Evolutionary conservation across 345 rosid genomes (phyloP).

Genomic region (Melaleuca quinquenervia): DNA sequence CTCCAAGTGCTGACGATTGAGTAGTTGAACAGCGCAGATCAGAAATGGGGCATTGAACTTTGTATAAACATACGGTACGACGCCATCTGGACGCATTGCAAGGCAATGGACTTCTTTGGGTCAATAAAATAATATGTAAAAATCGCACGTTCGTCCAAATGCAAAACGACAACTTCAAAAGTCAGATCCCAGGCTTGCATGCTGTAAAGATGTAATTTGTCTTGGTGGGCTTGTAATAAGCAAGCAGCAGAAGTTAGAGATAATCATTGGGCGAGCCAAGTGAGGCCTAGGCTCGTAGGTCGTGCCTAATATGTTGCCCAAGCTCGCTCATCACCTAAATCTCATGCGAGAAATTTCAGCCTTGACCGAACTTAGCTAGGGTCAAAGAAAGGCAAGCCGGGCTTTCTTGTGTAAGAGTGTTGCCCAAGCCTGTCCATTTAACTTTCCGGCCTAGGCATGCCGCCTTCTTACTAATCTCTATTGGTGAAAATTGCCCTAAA

Average conservation of each 20-base stretch:
- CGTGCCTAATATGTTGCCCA: background rate
- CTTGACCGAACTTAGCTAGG: accelerated
- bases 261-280: background rate
- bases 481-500: background rate
- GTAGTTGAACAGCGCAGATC: background rate
- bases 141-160: background rate
- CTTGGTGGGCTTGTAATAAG: background rate
- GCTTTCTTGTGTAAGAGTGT: background rate
- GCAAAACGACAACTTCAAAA: background rate
- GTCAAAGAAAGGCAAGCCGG: background rate
- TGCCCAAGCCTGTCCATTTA: background rate
- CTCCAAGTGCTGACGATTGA: background rate
- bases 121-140: background rate
- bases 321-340: background rate
- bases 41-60: background rate
- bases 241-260: background rate
- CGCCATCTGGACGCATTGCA: background rate
- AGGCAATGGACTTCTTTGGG: background rate
- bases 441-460: background rate
- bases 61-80: background rate
- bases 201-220: background rate
- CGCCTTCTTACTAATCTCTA: background rate
- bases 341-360: background rate
- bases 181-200: background rate
- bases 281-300: background rate